These are phyloP conservation scores for Ilex asprella DNA, from an alignment of 257 asterid genomes.

Conservation along the genomic window DNA sequence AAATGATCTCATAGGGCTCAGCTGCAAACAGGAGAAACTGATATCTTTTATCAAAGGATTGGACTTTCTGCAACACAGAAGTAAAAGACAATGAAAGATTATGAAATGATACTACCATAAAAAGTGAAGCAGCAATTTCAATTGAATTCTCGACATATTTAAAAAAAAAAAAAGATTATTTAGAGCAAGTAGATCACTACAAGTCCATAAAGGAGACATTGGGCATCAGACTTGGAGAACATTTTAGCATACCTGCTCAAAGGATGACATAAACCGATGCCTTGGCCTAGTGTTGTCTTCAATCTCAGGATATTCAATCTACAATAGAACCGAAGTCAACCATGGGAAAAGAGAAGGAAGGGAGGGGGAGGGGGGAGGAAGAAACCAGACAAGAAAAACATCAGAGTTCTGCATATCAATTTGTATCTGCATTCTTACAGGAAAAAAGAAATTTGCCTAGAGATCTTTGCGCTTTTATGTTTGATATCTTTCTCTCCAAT, in stretches of 20 bases:
- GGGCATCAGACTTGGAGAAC: neutral
- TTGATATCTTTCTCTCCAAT: no score
- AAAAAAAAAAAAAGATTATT: neutral
- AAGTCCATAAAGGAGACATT: no score
- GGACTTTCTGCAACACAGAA: slow-evolving; percentile 53
- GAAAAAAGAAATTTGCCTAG: neutral
- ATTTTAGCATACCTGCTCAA: slow-evolving; percentile 65
- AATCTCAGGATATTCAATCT: slow-evolving; percentile 99
- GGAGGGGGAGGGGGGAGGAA: neutral
- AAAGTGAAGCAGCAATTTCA: neutral
- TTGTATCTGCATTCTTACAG: no score
- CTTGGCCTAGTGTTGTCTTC: slow-evolving; percentile 95
- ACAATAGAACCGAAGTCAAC: slow-evolving; percentile 12
- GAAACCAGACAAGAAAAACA: neutral
- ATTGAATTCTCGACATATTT: neutral
- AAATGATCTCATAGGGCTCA: slow-evolving; percentile 86
- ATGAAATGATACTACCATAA: neutral
- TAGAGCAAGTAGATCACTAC: no score
- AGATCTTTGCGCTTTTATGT: neutral
- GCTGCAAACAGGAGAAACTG: slow-evolving; percentile 96
- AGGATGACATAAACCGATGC: slow-evolving; percentile 97
- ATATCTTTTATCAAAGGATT: slow-evolving; percentile 75
- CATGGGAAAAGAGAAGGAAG: neutral
- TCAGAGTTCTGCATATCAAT: no score
- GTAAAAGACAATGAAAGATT: slow-evolving; percentile 1